These are phyloP conservation scores for Glycine tomentella DNA, from an alignment of 306 rosid species.

Conservation along the genomic window DNA sequence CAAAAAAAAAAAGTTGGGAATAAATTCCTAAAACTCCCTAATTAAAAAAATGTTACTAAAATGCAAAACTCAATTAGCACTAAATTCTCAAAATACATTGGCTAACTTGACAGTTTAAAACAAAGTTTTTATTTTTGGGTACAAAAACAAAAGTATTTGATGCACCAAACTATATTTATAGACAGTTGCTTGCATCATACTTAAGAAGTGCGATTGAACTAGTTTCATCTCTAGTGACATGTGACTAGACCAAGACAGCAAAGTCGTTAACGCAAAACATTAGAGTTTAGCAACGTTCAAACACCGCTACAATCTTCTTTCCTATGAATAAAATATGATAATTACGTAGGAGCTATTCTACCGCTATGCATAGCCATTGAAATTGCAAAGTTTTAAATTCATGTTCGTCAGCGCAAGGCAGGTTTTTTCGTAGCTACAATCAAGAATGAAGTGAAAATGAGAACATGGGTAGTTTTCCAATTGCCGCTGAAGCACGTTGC, in stretches of 20 bases:
- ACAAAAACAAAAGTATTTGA: too few relatives aligned
- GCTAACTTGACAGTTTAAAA: not conserved
- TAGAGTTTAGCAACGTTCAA: not conserved
- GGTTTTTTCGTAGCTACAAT: conserved; percentile 11
- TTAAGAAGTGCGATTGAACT: too few relatives aligned
- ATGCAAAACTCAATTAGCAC: not conserved
- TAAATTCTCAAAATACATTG: not conserved
- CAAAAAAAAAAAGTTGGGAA: too few relatives aligned
- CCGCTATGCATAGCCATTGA: conserved; percentile 15
- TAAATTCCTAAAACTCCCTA: not conserved
- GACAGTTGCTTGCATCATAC: too few relatives aligned
- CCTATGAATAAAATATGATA: not conserved
- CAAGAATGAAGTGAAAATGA: conserved; percentile 45
- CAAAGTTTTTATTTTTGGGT: too few relatives aligned
- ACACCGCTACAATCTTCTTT: not conserved
- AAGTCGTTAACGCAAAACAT: too few relatives aligned
- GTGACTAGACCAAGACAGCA: too few relatives aligned
- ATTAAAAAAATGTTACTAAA: not conserved
- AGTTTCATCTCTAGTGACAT: too few relatives aligned
- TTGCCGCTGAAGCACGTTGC: conserved; percentile 22
- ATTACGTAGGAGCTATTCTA: not conserved
- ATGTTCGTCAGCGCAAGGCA: not conserved
- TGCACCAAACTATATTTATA: too few relatives aligned
- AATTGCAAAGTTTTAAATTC: not conserved
- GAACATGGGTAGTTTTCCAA: conserved; percentile 36